Percentiles rank a stretch among this genome's conserved stretches.
These are phyloP conservation scores for Dioszegia aurantiaca DNA, from an alignment of 768 basidiomycete species.

Conservation along the genomic window DNA sequence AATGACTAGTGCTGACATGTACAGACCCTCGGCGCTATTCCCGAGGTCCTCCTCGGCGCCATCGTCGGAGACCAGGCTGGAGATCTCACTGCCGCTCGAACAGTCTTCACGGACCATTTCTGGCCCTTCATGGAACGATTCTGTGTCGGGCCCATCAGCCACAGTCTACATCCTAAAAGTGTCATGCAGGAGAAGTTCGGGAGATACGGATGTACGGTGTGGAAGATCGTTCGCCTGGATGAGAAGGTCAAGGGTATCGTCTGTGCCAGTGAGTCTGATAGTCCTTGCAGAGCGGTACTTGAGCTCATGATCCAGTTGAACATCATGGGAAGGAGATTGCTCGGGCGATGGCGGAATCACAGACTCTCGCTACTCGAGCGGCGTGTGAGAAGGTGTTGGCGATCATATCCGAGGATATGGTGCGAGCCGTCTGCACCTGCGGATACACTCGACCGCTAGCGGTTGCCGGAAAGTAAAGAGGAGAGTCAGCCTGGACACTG, in stretches of 20 bases:
- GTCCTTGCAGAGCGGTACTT: no score
- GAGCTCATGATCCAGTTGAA: constrained; percentile 10
- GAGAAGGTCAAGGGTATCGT: constrained; percentile 5
- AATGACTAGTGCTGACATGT: not conserved
- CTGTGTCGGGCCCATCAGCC: constrained; percentile 21
- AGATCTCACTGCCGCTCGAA: constrained; percentile 12
- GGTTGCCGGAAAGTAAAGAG: not conserved
- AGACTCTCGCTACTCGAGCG: constrained; percentile 17
- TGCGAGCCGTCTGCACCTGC: constrained; percentile 20
- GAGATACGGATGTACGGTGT: constrained; percentile 22
- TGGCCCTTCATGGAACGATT: constrained; percentile 32
- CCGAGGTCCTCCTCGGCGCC: constrained; percentile 34
- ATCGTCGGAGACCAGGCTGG: constrained; percentile 26
- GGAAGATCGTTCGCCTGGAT: constrained; percentile 9
- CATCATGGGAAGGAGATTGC: constrained; percentile 21
- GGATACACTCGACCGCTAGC: not conserved
- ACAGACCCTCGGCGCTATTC: constrained; percentile 21
- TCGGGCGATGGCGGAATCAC: constrained; percentile 10
- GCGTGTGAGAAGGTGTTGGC: constrained; percentile 25
- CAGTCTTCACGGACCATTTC: constrained; percentile 20
- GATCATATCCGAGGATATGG: constrained; percentile 7
- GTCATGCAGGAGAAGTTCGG: constrained; percentile 20
- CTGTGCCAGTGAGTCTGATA: constrained; percentile 1
- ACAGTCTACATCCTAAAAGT: constrained; percentile 25
- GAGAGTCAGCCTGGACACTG: not conserved